These are phyloP conservation scores for Arthrobotrys pseudoclavata DNA, from an alignment of 2,329 filamentous ascomycete species.

Conservation along the genomic window DNA sequence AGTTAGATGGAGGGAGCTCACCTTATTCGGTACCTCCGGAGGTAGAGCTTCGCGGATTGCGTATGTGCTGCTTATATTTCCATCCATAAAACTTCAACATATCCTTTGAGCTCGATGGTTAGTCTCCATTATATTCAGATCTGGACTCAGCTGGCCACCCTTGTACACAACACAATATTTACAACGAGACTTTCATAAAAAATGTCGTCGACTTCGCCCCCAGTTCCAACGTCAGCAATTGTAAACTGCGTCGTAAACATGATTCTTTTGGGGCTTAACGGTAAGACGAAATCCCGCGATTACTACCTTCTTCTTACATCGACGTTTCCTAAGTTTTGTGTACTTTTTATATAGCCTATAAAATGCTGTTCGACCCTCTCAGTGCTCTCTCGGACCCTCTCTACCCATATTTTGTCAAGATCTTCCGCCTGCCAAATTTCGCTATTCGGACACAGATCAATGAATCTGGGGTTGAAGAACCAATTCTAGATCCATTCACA, in stretches of 20 bases:
- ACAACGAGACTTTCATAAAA: constrained; percentile 14
- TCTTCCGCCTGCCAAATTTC: constrained; percentile 50
- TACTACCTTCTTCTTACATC: background rate
- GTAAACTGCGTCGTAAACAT: constrained; percentile 57
- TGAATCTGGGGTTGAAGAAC: constrained; percentile 35
- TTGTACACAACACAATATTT: constrained; percentile 33
- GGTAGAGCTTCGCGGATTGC: background rate
- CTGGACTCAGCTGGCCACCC: background rate
- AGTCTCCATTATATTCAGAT: too few relatives aligned
- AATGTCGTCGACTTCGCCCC: constrained; percentile 41
- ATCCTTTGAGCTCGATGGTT: background rate
- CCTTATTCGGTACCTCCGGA: background rate
- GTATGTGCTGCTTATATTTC: background rate
- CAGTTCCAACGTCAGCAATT: constrained; percentile 55
- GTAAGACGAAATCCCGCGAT: constrained; percentile 10
- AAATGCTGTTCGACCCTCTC: constrained; percentile 54
- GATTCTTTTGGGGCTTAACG: constrained; percentile 40
- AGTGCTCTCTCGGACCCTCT: constrained; percentile 47
- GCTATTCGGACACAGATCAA: constrained; percentile 39
- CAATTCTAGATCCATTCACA: constrained; percentile 38
- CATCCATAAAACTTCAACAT: background rate
- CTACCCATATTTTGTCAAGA: constrained; percentile 54
- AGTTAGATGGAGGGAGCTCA: constrained; percentile 1
- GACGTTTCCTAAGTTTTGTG: background rate
- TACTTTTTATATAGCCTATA: constrained; percentile 34